These are phyloP conservation scores for Dissophora ornata DNA, from an alignment of 192 early-diverging fungal species.

Conservation along the genomic window DNA sequence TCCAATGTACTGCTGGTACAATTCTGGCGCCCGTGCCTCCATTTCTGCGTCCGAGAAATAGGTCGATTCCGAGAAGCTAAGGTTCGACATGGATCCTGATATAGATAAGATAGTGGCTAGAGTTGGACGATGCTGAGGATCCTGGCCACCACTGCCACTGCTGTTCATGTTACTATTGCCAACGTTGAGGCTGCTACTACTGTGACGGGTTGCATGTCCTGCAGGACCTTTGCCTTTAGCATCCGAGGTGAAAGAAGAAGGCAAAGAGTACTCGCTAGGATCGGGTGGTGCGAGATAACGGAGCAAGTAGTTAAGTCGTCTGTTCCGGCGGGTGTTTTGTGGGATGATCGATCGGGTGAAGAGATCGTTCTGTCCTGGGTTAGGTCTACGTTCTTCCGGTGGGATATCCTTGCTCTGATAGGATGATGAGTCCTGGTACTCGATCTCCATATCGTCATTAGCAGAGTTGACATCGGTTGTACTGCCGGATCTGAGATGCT, in stretches of 20 bases:
- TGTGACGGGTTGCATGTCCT: background rate
- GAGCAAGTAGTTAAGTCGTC: slow-evolving; percentile 47
- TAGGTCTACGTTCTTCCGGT: slow-evolving; percentile 18
- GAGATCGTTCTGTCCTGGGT: slow-evolving; percentile 30
- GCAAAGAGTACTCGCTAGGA: background rate
- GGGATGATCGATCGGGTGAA: slow-evolving; percentile 32
- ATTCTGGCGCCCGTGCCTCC: slow-evolving; percentile 37
- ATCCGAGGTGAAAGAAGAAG: too few species aligned
- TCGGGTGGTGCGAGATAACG: slow-evolving; percentile 43
- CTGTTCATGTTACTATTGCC: background rate
- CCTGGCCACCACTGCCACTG: too few species aligned
- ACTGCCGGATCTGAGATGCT: background rate
- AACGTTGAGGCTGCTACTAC: background rate
- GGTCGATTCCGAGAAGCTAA: slow-evolving; percentile 49
- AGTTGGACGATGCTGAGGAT: slow-evolving; percentile 15
- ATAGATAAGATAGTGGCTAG: slow-evolving; percentile 43
- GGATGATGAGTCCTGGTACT: background rate
- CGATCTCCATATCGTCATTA: slow-evolving; percentile 17
- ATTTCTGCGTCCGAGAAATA: slow-evolving; percentile 54
- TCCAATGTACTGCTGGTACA: slow-evolving; percentile 52
- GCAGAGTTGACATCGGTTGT: too few species aligned
- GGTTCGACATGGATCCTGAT: slow-evolving; percentile 50
- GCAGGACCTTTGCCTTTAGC: background rate
- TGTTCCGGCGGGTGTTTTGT: slow-evolving; percentile 34
- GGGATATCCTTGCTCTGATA: background rate